Base-by-base conservation (phyloP, 768 basidiomycete species). In the Gloeopeniophorella convolvens region DNA sequence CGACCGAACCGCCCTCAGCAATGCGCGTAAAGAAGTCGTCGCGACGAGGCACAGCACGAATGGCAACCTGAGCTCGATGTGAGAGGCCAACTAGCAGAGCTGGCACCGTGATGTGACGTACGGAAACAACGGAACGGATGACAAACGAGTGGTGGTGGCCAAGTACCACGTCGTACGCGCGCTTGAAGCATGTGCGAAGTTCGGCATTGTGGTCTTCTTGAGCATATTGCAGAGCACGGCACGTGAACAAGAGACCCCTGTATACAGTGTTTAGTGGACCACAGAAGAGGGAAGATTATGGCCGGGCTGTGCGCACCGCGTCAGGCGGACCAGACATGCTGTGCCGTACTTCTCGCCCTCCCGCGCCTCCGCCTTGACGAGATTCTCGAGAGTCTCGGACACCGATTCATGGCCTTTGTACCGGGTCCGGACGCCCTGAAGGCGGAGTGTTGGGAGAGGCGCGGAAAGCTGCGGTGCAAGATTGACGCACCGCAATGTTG, bases 241-340 rank as follows among this genome's bases (percentile, higher is more conserved):
- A 83, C 2, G 82, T 80, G 59, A 88, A 82, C 39, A 75, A 68
- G 41, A 87, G 73, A 13, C 85, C 85, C 33, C 85, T 87, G 54
- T 21, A 31, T 8, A 30, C 8, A 21, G 21, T 26, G 26, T 26
- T 27, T 16, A 50, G 46, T 24, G 21, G 26, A n/a, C n/a, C n/a
- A n/a, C n/a, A 24, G 48, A 48, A 42, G 23, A 36, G 55, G 42
- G 12, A 51, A 51, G 41, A 46, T 46, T 31, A 40, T 16, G 20
- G 42, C 35, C 13, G 12, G 20, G 42, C 54, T 45, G 36, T 39
- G 61, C 74, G 48, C 63, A 84, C 85, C 85, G 76, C 36, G 78
- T 71, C 18, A 88, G 76, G 31, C 82, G 78, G 51, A 82, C 76
- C 13, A 88, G 66, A 59, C 81, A 83, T 28, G 74, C 74, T 4